A percentile compares a stretch with the other conserved stretches of the same genome.
These are phyloP conservation scores for Liquidambar formosana DNA, from an alignment of 164 flowering plant species.

Conservation along the genomic window DNA sequence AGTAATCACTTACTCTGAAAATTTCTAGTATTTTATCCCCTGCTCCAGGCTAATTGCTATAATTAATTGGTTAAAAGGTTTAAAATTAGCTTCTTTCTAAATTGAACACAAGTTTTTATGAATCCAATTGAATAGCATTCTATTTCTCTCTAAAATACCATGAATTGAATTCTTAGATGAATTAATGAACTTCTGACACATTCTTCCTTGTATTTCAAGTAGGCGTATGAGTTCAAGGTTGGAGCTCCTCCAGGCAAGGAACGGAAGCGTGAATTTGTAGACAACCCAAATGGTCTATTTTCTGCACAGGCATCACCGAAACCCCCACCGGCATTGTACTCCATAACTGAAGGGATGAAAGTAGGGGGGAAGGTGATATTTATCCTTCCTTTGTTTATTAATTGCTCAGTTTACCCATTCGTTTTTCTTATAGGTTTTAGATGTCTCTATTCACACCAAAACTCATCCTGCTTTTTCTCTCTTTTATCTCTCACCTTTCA, in stretches of 20 bases:
- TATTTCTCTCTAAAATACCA: not conserved
- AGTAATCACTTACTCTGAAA: too few relatives aligned
- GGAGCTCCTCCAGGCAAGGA: conserved; percentile 92
- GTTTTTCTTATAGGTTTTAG: not conserved
- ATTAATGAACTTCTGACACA: conserved; percentile 2
- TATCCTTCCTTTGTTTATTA: not conserved
- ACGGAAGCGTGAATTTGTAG: conserved; percentile 85
- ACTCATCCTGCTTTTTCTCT: not conserved
- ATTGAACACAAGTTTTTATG: not conserved
- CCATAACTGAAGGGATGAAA: conserved; percentile 84
- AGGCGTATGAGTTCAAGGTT: conserved; percentile 91
- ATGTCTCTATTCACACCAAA: not conserved
- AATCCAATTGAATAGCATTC: not conserved
- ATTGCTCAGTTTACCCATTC: not conserved
- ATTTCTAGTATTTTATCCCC: too few relatives aligned
- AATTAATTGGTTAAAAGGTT: too few relatives aligned
- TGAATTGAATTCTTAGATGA: not conserved
- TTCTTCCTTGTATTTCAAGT: conserved; percentile 21
- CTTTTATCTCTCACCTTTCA: not conserved
- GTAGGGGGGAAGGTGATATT: conserved; percentile 79
- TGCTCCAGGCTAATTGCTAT: too few relatives aligned
- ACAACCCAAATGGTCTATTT: conserved; percentile 84
- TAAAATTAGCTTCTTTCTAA: not conserved
- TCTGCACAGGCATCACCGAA: conserved; percentile 97
- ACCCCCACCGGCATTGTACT: conserved; percentile 86